A percentile compares a stretch with the other conserved stretches of the same genome.
phyloP scores from a whole-genome alignment of 495 filamentous ascomycete genomes.

The Lophiotrema nucula region DNA sequence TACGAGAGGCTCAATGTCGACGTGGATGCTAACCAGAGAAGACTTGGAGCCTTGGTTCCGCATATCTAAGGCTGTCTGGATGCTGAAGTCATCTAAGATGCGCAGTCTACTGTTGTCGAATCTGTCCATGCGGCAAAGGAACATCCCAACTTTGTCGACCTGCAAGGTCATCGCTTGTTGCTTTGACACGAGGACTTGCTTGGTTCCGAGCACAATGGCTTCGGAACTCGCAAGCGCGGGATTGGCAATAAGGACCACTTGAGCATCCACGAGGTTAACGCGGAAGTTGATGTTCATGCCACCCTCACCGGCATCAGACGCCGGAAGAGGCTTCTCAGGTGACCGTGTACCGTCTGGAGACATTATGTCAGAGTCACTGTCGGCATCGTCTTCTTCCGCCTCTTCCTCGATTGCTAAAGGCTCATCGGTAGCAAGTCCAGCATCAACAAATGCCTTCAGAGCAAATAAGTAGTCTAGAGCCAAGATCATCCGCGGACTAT shows the following conservation, averaged over 20 bases:
- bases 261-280: slow-evolving; percentile 90
- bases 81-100: slow-evolving; percentile 92
- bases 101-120: slow-evolving; percentile 83
- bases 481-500: slow-evolving; percentile 92
- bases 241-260: slow-evolving; percentile 93
- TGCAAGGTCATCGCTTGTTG: slow-evolving; percentile 94
- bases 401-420: slow-evolving; percentile 56
- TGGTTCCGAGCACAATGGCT: slow-evolving; percentile 91
- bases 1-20: slow-evolving; percentile 90
- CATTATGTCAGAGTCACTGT: slow-evolving; percentile 36
- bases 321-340: slow-evolving; percentile 37
- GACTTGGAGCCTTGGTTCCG: slow-evolving; percentile 64
- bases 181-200: slow-evolving; percentile 87
- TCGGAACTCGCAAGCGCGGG: slow-evolving; percentile 85
- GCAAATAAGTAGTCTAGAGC: slow-evolving; percentile 93
- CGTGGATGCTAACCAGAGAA: slow-evolving; percentile 71
- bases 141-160: slow-evolving; percentile 92
- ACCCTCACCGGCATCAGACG: slow-evolving; percentile 35
- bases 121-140: slow-evolving; percentile 95
- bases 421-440: slow-evolving; percentile 63
- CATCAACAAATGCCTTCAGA: slow-evolving; percentile 74
- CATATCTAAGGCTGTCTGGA: slow-evolving; percentile 85
- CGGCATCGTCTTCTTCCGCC: slow-evolving; percentile 62
- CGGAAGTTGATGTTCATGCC: slow-evolving; percentile 81
- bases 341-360: slow-evolving; percentile 34